Conservation (phyloP, 208 protist genomes). For the Blechomonas ayalai region DNA sequence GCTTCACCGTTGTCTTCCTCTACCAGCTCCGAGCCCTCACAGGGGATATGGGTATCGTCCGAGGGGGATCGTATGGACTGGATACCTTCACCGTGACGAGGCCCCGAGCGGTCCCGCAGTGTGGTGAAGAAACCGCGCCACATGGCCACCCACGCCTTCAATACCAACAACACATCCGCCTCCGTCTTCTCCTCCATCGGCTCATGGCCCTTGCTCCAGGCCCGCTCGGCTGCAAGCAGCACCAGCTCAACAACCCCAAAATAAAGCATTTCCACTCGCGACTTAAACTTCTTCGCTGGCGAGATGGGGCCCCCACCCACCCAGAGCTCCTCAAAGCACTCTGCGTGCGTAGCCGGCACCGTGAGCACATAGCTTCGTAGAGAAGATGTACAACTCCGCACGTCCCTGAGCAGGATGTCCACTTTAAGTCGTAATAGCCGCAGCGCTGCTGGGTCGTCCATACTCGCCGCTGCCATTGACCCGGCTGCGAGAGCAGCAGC, state of each 20-base stretch:
- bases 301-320: constrained; percentile 17
- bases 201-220: constrained; percentile 22
- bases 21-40: background rate
- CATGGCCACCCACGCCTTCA: constrained; percentile 44
- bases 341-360: constrained; percentile 37
- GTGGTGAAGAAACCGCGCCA: constrained; percentile 43
- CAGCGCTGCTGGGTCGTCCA: constrained; percentile 14
- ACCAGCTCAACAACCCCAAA: constrained; percentile 54
- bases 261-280: constrained; percentile 68
- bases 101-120: constrained; percentile 24
- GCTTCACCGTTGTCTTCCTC: constrained; percentile 20
- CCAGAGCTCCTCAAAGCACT: constrained; percentile 82
- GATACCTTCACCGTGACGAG: constrained; percentile 12
- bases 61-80: too few relatives aligned
- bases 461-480: constrained; percentile 11
- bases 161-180: constrained; percentile 17
- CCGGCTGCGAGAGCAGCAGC: constrained; percentile 16
- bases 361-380: constrained; percentile 47
- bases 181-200: background rate
- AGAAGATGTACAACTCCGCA: constrained; percentile 22
- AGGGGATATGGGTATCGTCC: background rate
- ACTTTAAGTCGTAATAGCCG: constrained; percentile 44
- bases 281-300: constrained; percentile 61
- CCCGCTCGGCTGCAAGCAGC: constrained; percentile 41
- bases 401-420: constrained; percentile 45